Evolutionary conservation across 768 basidiomycete genomes (phyloP).

Genomic region (Boletus rubroflammeus): DNA sequence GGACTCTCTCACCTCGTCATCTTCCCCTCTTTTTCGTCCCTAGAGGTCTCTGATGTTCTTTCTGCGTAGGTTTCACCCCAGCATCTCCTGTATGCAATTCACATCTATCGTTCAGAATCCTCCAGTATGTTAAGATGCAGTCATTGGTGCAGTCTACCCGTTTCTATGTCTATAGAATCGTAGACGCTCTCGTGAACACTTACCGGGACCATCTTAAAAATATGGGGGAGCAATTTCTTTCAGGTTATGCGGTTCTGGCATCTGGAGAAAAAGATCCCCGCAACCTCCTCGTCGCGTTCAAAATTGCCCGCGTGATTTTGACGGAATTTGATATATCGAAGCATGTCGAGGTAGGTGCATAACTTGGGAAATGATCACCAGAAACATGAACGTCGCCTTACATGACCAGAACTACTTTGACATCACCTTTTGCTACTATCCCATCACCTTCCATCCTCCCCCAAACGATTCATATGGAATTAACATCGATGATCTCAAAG

Average conservation of each 20-base stretch:
- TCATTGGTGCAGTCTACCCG: constrained; percentile 79
- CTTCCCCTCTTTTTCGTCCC: constrained; percentile 58
- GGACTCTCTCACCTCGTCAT: constrained; percentile 68
- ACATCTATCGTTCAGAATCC: constrained; percentile 47
- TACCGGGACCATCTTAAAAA: constrained; percentile 55
- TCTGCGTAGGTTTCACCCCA: constrained; percentile 46
- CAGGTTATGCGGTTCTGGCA: constrained; percentile 72
- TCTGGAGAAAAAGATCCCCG: constrained; percentile 98
- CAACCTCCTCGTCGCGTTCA: constrained; percentile 87
- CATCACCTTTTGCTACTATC: constrained; percentile 97
- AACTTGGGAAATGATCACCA: background rate
- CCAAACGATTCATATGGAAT: constrained; percentile 94
- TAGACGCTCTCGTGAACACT: constrained; percentile 56
- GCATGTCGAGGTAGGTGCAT: constrained; percentile 65
- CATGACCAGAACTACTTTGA: constrained; percentile 79
- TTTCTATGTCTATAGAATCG: constrained; percentile 72
- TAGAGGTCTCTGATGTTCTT: constrained; percentile 59
- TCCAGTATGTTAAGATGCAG: constrained; percentile 77
- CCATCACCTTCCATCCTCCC: constrained; percentile 93
- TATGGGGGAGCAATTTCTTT: constrained; percentile 70
- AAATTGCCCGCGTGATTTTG: constrained; percentile 79
- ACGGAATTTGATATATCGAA: constrained; percentile 81
- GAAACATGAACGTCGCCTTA: background rate
- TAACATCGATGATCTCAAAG: constrained; percentile 79
- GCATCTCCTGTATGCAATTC: background rate